Base-by-base conservation (phyloP, 192 early-diverging fungal genomes). In the Funneliformis mosseae region DNA sequence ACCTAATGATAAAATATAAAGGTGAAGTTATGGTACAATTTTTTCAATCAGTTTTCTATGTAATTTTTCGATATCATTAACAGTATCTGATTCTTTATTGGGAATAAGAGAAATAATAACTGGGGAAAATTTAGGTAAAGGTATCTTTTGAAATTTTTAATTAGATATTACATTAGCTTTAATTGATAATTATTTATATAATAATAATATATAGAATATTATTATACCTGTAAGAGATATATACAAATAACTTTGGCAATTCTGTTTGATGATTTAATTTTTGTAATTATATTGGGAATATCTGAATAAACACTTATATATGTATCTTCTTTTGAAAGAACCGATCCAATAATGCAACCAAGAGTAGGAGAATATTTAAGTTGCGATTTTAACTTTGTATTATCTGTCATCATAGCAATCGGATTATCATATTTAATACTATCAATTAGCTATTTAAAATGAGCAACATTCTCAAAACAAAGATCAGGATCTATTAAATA, bases 401-500 rank as follows among this genome's bases (percentile, higher is more conserved):
- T 27, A 64, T 64, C 27, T 10, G 25, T 64, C 21, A n/a, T 64
- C 6, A 8, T 8, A 43, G 42, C 42, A 43, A 43, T 43, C 8
- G 42, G 42, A 8, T 43, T 8, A 43, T 43, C 42, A 43, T 43
- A 43, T 6, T 8, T 43, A 43, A 43, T 43, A 6, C 4, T 43
- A 43, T n/a, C 63, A 18, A 64, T 5, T 25, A 64, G 27, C 27
- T 25, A 27, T 28, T 64, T 64, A 27, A 64, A 64, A 9, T 25
- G 63, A 27, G 27, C 63, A n/a, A 64, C 25, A 28, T 64, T 64
- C 27, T 64, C 25, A 64, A 64, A 64, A 64, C 63, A 64, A 27
- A 64, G 63, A 64, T n/a, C 25, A 25, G 63, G 63, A 64, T 64
- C 27, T 27, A 9, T 64, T 27, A 43, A 8, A 43, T 43, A 43